Base-by-base conservation (phyloP, 768 basidiomycete genomes). In the Phaeotremella fagi region DNA sequence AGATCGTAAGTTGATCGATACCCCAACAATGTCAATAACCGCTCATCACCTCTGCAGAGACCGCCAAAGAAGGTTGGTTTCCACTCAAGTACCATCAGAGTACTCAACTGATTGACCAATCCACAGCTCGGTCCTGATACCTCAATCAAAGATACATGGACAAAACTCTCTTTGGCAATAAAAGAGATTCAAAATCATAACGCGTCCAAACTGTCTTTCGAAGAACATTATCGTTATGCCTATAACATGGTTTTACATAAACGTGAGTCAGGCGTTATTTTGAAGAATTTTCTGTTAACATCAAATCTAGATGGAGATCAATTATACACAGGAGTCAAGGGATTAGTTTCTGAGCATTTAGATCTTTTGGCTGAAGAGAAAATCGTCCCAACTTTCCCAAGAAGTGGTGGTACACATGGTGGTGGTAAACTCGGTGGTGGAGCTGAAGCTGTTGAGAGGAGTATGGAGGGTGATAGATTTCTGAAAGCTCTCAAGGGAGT, bases 171-270 rank as follows among this genome's bases (percentile, higher is more conserved):
- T 11, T 78, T 79, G 57, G 95, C 97, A 59, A 92, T 99, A 62
- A 80, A 83, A 53, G 90, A 94, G 79, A 97, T 99, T 47, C 90
- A 94, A 72, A 86, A 88, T 63, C 89, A 94, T 75, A 90, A 94
- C 73, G 89, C 90, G 3, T 82, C 83, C 45, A 85, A 84, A 64
- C 82, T 99, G 28, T 87, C 86, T 20, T 92, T 86, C 62, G 89
- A 98, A 72, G 91, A 92, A 76, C 88, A 90, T 61, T 90, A 95
- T 72, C 82, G 94, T 37, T 90, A 87, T 72, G 90, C 86, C 18
- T 95, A 95, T 76, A 90, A 91, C 70, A 84, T 98, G 82, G 91
- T 95, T 3, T 81, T 95, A 3, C 81, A 85, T 67, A 88, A 87
- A 71, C 68, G 71, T 72, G 44, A 52, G 68, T 59, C 26, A 16